phyloP scores from a whole-genome alignment of 371 early-diverging fungal genomes.

The Dichotomocladium elegans region DNA sequence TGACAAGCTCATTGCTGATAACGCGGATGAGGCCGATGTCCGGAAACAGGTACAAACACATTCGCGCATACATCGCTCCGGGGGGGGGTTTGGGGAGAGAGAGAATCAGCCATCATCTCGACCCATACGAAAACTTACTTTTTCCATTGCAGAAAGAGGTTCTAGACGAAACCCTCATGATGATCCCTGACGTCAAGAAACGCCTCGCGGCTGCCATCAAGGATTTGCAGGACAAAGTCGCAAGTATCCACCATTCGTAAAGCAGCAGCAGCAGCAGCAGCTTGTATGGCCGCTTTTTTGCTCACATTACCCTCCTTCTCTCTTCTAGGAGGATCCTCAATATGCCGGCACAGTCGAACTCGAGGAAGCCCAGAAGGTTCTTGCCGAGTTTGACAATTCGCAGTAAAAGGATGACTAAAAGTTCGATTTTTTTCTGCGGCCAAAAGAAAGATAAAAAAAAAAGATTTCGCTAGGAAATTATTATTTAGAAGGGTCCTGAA shows the following conservation, averaged over 20 bases:
- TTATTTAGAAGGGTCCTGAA: not conserved
- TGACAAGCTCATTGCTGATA: constrained; percentile 53
- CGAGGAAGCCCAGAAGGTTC: constrained; percentile 33
- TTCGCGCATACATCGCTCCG: not conserved
- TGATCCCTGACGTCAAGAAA: constrained; percentile 72
- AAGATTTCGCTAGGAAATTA: no score
- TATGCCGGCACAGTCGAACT: constrained; percentile 40
- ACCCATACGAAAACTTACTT: not conserved
- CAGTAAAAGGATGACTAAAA: not conserved
- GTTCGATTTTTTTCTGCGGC: no score
- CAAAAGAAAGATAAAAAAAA: no score
- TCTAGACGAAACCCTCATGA: constrained; percentile 66
- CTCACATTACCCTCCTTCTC: no score
- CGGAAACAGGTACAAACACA: constrained; percentile 63
- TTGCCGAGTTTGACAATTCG: constrained; percentile 24
- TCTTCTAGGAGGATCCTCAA: constrained; percentile 33
- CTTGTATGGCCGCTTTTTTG: no score
- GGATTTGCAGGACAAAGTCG: constrained; percentile 48
- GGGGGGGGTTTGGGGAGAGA: not conserved
- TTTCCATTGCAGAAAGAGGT: constrained; percentile 59
- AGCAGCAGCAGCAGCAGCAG: no score
- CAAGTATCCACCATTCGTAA: constrained; percentile 24
- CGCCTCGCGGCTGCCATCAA: constrained; percentile 57
- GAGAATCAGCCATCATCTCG: no score
- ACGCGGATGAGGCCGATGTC: constrained; percentile 65